phyloP scores from a whole-genome alignment of 257 asterid genomes.

The Petrea volubilis region DNA sequence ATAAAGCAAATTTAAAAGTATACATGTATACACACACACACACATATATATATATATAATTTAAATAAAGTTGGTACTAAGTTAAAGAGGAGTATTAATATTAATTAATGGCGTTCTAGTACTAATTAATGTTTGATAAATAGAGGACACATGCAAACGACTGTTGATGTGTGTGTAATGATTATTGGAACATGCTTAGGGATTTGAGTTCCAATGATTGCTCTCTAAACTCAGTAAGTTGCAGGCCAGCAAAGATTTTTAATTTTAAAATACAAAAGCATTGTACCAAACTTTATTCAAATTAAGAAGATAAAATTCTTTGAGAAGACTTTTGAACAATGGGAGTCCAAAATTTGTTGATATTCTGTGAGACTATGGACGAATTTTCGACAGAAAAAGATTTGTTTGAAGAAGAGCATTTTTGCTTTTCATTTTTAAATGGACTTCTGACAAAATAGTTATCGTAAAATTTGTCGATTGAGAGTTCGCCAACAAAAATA shows the following conservation, averaged over 20 bases:
- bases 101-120: background rate
- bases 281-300: background rate
- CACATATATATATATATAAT: too few species aligned
- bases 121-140: slow-evolving; percentile 27
- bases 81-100: background rate
- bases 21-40: too few species aligned
- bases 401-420: too few species aligned
- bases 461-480: too few species aligned
- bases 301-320: background rate
- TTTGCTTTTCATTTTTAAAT: too few species aligned
- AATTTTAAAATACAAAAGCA: background rate
- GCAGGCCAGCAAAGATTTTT: slow-evolving; percentile 32
- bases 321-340: too few species aligned
- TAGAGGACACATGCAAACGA: slow-evolving; percentile 38
- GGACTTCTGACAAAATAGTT: too few species aligned
- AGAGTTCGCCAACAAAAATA: too few species aligned
- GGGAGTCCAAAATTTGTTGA: too few species aligned
- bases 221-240: slow-evolving; percentile 23
- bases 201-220: slow-evolving; percentile 48
- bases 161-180: slow-evolving; percentile 34
- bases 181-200: slow-evolving; percentile 48
- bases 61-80: background rate
- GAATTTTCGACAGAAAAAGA: too few species aligned
- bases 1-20: too few species aligned
- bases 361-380: too few species aligned